Evolutionary conservation across 805 yeast genomes (phyloP), one percentile per base, ranked within the genome.

Genomic region (Metschnikowia vanudenii): DNA sequence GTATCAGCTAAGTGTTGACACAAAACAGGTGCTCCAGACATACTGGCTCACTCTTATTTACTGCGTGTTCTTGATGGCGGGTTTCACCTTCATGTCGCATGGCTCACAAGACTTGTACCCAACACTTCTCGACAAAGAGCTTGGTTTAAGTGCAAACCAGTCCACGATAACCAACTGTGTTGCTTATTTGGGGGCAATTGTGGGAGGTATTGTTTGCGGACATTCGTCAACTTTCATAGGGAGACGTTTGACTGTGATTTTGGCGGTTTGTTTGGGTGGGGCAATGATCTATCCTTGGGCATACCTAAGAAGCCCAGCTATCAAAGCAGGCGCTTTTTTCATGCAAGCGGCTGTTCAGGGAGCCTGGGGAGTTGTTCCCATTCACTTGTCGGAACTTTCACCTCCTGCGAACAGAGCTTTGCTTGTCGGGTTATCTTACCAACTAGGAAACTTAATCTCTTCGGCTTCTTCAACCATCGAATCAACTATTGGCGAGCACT

Each of bases 401-500:
- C 65, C 66, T 2, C 49, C 49, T 6, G 41, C 49, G 2, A 17
- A 45, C 28, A 38, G 53, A 10, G 32, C 53, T 11, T 46, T 52
- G 46, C 47, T 43, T 31, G 50, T 46, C 4, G 56, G 54, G 6
- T 62, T 81, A 18, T 74, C 81, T 6, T 84, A 84, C 59, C 90
- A 84, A 64, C 72, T 84, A 47, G 90, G 90, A 66, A 84, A 84
- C 61, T 74, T 85, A 57, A 86, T 84, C 0, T 79, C 86, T 4
- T 75, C 86, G 16, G 89, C 88, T 1, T 77, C 85, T 3, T 75
- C 85, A n/a, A 84, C 90, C 3, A 85, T 84, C 50, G 88, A 85
- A 62, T 69, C 88, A 2, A 69, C 73, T 13, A 65, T 82, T 32
- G 85, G 90, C 24, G 73, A 71, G 30, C 64, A 69, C 40, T 85